These are phyloP conservation scores for Paraphoma chrysanthemicola DNA, from an alignment of 2,329 filamentous ascomycete genomes.

Conservation along the genomic window DNA sequence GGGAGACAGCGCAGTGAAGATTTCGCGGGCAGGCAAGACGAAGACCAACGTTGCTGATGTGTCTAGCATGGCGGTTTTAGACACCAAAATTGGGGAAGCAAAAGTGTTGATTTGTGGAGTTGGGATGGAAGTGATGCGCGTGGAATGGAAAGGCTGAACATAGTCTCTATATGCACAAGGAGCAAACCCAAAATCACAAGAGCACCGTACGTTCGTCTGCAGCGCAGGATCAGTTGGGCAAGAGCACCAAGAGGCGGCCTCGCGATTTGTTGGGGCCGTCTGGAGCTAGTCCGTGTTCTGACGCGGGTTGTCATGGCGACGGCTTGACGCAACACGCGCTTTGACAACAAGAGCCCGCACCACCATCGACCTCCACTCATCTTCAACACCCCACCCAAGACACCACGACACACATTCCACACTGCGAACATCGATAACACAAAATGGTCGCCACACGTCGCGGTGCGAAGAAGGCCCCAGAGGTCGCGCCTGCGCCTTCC, in stretches of 20 bases:
- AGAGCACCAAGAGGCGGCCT: no score
- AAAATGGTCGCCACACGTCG: constrained; percentile 44
- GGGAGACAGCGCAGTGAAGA: constrained; percentile 25
- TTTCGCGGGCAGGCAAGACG: constrained; percentile 40
- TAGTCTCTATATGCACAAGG: background rate
- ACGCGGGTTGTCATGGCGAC: constrained; percentile 23
- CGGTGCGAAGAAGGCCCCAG: constrained; percentile 32
- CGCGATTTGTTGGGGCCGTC: background rate
- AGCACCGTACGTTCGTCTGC: background rate
- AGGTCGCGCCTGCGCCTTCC: constrained; percentile 26
- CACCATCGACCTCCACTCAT: constrained; percentile 16
- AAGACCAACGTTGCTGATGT: constrained; percentile 63
- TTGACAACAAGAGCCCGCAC: constrained; percentile 33
- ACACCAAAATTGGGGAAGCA: constrained; percentile 6
- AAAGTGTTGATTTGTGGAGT: constrained; percentile 42
- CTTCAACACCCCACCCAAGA: constrained; percentile 15
- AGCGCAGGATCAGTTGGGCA: background rate
- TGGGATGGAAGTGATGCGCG: constrained; percentile 41
- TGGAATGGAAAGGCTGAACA: constrained; percentile 8
- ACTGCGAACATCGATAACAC: constrained; percentile 20
- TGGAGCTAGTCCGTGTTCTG: background rate
- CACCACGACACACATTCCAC: constrained; percentile 11
- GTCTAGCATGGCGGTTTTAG: constrained; percentile 57
- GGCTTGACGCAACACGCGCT: constrained; percentile 16
- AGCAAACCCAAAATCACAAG: background rate